phyloP scores from a whole-genome alignment of 257 asterid species.

The Mentha longifolia region DNA sequence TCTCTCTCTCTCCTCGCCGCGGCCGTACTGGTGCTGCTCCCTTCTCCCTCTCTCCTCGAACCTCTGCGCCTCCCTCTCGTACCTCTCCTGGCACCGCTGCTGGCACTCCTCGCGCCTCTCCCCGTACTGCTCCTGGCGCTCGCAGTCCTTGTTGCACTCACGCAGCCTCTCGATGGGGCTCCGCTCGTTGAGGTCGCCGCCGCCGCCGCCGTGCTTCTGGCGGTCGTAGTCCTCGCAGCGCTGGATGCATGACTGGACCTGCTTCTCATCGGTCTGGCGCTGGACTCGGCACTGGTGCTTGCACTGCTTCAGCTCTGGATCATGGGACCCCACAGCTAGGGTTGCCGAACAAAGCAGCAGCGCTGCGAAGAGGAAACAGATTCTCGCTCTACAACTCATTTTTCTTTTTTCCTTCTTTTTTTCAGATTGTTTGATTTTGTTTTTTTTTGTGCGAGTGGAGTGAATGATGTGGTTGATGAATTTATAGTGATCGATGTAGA shows the following conservation, averaged over 20 bases:
- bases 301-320: slow-evolving; percentile 47
- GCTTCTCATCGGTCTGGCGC: slow-evolving; percentile 5
- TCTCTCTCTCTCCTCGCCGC: neutral
- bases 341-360: slow-evolving; percentile 40
- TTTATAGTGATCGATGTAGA: slow-evolving; percentile 30
- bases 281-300: slow-evolving; percentile 38
- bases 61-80: slow-evolving; percentile 18
- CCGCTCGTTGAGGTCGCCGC: neutral
- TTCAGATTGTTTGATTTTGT: neutral
- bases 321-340: slow-evolving; percentile 25
- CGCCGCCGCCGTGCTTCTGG: slow-evolving; percentile 20
- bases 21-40: neutral
- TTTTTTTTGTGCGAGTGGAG: neutral
- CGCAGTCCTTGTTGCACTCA: slow-evolving; percentile 34
- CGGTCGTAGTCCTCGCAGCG: slow-evolving; percentile 31
- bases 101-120: slow-evolving; percentile 17
- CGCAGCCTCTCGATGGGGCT: slow-evolving; percentile 41
- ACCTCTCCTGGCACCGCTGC: slow-evolving; percentile 20
- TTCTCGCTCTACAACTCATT: slow-evolving; percentile 11
- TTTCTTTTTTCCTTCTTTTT: no score
- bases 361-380: slow-evolving; percentile 20
- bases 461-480: neutral
- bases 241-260: slow-evolving; percentile 28
- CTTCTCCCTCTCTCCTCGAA: neutral
- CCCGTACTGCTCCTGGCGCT: neutral